Evolutionary conservation across 2,329 filamentous ascomycete species (phyloP).

Genomic region (Beauveria scarabaeidicola): DNA sequence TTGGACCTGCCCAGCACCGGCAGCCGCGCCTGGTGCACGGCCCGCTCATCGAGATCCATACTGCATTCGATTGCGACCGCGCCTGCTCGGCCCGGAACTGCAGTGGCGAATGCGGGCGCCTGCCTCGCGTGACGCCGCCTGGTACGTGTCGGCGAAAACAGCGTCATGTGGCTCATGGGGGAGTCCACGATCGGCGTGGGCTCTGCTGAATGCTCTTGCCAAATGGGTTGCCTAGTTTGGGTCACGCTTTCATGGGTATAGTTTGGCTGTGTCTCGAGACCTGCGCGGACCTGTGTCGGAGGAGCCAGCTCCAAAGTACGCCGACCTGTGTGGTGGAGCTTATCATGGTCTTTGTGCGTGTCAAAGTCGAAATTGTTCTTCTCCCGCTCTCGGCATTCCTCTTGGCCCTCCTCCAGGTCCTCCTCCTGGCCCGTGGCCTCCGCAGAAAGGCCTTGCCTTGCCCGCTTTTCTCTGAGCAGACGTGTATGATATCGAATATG

Average conservation of each 20-base stretch:
- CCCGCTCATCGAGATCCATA: not conserved
- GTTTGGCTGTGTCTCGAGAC: not conserved
- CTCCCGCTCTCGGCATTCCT: not conserved
- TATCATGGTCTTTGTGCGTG: rapidly evolving
- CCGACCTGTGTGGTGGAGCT: not conserved
- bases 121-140: not conserved
- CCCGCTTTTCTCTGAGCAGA: not conserved
- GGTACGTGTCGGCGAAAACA: not conserved
- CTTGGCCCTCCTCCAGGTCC: not conserved
- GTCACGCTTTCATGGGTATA: not conserved
- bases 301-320: not conserved
- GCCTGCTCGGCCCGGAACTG: not conserved
- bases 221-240: not conserved
- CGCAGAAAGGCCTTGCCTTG: not conserved
- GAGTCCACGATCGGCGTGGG: slow-evolving; percentile 1
- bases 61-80: not conserved
- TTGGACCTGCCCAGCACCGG: not conserved
- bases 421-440: not conserved
- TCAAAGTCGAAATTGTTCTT: not conserved
- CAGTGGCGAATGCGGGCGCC: not conserved
- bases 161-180: slow-evolving; percentile 7
- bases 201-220: not conserved
- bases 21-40: not conserved
- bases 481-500: slow-evolving; percentile 6
- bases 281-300: not conserved